phyloP scores from a whole-genome alignment of 495 filamentous ascomycete genomes.

The Trypethelium eluteriae region DNA sequence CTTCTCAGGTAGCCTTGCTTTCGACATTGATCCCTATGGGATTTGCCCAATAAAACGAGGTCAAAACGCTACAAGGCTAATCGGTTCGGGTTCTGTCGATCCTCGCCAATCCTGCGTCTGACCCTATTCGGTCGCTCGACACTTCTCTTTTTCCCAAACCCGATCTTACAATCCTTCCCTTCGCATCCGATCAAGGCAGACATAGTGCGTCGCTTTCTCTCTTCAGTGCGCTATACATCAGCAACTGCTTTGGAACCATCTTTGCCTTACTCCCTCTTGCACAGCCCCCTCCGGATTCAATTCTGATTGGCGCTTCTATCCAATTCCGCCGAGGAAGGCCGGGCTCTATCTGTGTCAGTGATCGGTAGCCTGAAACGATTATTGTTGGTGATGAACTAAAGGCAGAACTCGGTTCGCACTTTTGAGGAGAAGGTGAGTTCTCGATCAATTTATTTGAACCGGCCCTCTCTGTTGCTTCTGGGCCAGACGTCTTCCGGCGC shows the following conservation, averaged over 20 bases:
- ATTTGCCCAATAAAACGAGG: too few relatives aligned
- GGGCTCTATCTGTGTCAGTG: not conserved
- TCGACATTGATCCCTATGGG: not conserved
- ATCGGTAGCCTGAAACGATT: not conserved
- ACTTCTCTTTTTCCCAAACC: not conserved
- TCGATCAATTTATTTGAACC: not conserved
- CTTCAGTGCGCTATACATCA: not conserved
- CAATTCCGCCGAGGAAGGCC: not conserved
- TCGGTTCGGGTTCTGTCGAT: not conserved
- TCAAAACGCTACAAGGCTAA: not conserved
- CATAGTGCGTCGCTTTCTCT: not conserved
- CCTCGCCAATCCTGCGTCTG: conserved; percentile 6
- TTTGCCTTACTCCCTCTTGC: too few relatives aligned
- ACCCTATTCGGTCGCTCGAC: not conserved
- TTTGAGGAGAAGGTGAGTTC: not conserved
- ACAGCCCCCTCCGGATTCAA: too few relatives aligned
- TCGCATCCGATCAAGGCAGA: not conserved
- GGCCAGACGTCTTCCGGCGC: not conserved
- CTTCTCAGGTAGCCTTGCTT: not conserved
- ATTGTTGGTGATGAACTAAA: conserved; percentile 1
- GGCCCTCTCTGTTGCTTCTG: not conserved
- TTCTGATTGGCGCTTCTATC: not conserved
- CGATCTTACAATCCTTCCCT: not conserved
- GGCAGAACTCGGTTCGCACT: not conserved
- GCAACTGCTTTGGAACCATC: not conserved